These are phyloP conservation scores for Amanita brunnescens DNA, from an alignment of 768 basidiomycete genomes.

Conservation along the genomic window DNA sequence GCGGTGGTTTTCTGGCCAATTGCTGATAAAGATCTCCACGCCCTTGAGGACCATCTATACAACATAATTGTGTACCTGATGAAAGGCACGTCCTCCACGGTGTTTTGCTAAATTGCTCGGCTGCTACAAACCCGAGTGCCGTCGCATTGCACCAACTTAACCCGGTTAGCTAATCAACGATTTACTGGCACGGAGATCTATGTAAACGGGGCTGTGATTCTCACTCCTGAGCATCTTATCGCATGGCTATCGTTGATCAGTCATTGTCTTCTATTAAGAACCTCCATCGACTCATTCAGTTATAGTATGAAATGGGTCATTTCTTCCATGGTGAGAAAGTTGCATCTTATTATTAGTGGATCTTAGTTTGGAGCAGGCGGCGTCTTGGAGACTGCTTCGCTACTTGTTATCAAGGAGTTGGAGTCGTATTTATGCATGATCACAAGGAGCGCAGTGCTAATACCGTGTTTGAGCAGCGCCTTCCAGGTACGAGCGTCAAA, in stretches of 20 bases:
- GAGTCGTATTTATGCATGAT: background rate
- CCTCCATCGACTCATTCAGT: background rate
- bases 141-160: background rate
- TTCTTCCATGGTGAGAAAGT: background rate
- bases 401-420: background rate
- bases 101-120: background rate
- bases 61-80: background rate
- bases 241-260: background rate
- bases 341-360: background rate
- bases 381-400: background rate
- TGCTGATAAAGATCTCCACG: background rate
- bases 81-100: background rate
- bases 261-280: background rate
- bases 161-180: background rate
- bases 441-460: background rate
- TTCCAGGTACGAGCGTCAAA: background rate
- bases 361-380: background rate
- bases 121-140: background rate
- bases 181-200: background rate
- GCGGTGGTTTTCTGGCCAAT: background rate
- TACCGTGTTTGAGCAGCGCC: slow-evolving; percentile 1
- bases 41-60: background rate
- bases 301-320: background rate
- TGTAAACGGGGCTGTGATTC: background rate
- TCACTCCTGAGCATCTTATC: background rate